Conservation (phyloP, 805 yeast species). For the Kazachstania bromeliacearum region DNA sequence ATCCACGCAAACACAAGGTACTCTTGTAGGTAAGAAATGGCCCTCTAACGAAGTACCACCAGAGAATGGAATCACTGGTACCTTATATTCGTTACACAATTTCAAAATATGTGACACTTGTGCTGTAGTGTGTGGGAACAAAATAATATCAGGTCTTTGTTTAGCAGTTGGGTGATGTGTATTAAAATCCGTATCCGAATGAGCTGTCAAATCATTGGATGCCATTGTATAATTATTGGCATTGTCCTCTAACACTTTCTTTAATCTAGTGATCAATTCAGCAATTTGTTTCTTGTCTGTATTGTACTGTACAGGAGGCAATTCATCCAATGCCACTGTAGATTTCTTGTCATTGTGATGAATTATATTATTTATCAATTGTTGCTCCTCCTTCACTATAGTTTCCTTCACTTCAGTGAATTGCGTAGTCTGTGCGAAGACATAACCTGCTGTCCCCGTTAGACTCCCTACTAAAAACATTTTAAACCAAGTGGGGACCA, state of each 20-base stretch:
- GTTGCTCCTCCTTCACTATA: too few relatives aligned
- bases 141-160: constrained; percentile 49
- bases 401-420: background rate
- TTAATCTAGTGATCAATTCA: constrained; percentile 36
- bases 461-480: background rate
- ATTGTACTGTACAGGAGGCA: constrained; percentile 20
- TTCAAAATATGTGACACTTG: constrained; percentile 57
- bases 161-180: constrained; percentile 54
- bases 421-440: background rate
- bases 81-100: constrained; percentile 46
- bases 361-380: too few relatives aligned
- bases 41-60: constrained; percentile 81
- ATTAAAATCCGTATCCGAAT: constrained; percentile 51
- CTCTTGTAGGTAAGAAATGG: constrained; percentile 66
- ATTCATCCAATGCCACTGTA: constrained; percentile 13
- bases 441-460: background rate
- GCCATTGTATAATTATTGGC: constrained; percentile 25
- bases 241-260: constrained; percentile 31
- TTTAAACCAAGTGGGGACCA: background rate
- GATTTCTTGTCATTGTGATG: constrained; percentile 5
- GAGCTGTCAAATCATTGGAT: constrained; percentile 38
- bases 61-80: constrained; percentile 70
- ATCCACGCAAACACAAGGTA: constrained; percentile 55
- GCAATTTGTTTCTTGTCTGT: constrained; percentile 33
- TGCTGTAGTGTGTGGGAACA: constrained; percentile 56